These are phyloP conservation scores for Eucalyptus pumila DNA, from an alignment of 345 rosid genomes.

Conservation along the genomic window DNA sequence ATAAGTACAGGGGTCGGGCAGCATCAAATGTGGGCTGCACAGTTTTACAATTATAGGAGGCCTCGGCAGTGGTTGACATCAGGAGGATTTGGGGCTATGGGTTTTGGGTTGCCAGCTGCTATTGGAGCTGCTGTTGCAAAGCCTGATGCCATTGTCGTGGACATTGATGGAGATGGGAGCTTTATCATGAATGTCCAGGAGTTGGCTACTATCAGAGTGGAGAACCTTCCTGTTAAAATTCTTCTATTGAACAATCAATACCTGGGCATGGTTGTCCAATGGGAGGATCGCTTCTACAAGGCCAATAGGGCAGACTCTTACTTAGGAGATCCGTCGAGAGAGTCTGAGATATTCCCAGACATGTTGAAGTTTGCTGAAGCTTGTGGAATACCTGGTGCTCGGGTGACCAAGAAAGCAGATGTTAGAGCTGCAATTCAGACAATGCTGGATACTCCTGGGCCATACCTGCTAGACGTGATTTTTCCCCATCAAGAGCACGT, in stretches of 20 bases:
- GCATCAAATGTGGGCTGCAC: constrained; percentile 99
- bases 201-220: constrained; percentile 76
- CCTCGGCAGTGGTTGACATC: constrained; percentile 94
- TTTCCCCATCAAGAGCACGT: constrained; percentile 98
- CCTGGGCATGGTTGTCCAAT: constrained; percentile 93
- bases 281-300: constrained; percentile 95
- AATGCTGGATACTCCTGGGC: constrained; percentile 92
- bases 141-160: constrained; percentile 69
- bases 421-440: constrained; percentile 65
- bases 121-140: constrained; percentile 94
- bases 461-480: constrained; percentile 79
- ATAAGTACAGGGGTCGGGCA: constrained; percentile 95
- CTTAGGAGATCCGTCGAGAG: constrained; percentile 66
- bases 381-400: constrained; percentile 80
- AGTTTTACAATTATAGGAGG: constrained; percentile 79
- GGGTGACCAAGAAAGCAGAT: constrained; percentile 59
- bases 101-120: constrained; percentile 96
- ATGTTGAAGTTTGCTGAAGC: constrained; percentile 82
- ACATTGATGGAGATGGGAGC: constrained; percentile 98
- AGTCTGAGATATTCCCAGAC: constrained; percentile 71
- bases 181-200: constrained; percentile 94
- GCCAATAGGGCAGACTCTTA: constrained; percentile 89
- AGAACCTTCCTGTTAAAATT: constrained; percentile 82
- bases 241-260: constrained; percentile 82
- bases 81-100: constrained; percentile 96